phyloP scores from a whole-genome alignment of 1,139 yeast genomes.

The Debaryomyces nepalensis region DNA sequence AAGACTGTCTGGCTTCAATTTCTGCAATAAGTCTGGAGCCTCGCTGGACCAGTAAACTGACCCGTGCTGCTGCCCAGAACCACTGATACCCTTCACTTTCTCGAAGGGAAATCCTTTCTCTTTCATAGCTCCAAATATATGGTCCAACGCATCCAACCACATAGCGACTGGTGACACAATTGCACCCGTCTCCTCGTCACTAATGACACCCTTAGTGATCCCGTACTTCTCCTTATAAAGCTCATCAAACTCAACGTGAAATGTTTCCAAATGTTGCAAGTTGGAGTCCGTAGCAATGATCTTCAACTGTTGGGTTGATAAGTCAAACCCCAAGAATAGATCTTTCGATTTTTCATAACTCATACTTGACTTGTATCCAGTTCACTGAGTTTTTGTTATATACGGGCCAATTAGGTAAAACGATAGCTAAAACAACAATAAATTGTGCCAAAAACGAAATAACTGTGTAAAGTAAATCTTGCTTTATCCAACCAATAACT shows the following conservation, averaged over 20 bases:
- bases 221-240: slow-evolving; percentile 60
- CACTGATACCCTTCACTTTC: slow-evolving; percentile 71
- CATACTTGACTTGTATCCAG: slow-evolving; percentile 43
- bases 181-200: slow-evolving; percentile 55
- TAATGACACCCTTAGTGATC: slow-evolving; percentile 72
- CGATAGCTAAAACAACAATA: slow-evolving; percentile 39
- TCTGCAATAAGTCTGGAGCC: slow-evolving; percentile 46
- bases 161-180: slow-evolving; percentile 80
- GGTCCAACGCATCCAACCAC: slow-evolving; percentile 88
- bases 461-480: slow-evolving; percentile 41
- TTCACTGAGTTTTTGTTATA: slow-evolving; percentile 51
- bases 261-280: slow-evolving; percentile 59
- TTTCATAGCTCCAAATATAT: slow-evolving; percentile 60
- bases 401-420: slow-evolving; percentile 60
- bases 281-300: slow-evolving; percentile 64
- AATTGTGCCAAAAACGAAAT: slow-evolving; percentile 41
- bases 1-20: slow-evolving; percentile 27
- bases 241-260: slow-evolving; percentile 71
- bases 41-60: slow-evolving; percentile 75
- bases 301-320: slow-evolving; percentile 89
- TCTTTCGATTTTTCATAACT: slow-evolving; percentile 25
- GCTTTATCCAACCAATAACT: slow-evolving; percentile 49
- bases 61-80: slow-evolving; percentile 94
- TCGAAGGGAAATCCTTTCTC: slow-evolving; percentile 58
- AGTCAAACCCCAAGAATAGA: slow-evolving; percentile 74